Evolutionary conservation across 1,284 basidiomycete genomes (phyloP).

Genomic region (Rhodotorula sp.): DNA sequence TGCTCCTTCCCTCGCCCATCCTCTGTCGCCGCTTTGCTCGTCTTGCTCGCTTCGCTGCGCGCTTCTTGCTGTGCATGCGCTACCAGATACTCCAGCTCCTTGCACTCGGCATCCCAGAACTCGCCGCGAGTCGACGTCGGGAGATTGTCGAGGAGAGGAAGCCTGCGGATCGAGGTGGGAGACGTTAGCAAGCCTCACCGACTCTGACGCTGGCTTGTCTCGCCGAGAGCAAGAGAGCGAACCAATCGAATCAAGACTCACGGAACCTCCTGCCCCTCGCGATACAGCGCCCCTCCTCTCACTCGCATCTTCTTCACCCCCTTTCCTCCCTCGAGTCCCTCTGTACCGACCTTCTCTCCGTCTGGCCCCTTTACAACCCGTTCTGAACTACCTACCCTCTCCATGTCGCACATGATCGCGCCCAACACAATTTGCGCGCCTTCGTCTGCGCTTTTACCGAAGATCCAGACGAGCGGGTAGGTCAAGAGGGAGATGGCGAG

Average conservation of each 20-base stretch:
- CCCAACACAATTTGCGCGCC: conserved; percentile 26
- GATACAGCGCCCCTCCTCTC: conserved; percentile 24
- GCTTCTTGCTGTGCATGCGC: neutral
- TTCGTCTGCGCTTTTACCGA: conserved; percentile 26
- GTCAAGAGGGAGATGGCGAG: conserved; percentile 11
- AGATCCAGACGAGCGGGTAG: conserved; percentile 32
- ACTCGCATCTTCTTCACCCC: conserved; percentile 16
- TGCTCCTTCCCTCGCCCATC: too few relatives aligned
- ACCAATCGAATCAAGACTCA: neutral
- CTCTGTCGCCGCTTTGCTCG: too few relatives aligned
- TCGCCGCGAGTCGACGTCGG: neutral
- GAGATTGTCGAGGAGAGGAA: neutral
- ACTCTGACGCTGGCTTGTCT: conserved; percentile 74
- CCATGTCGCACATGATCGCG: conserved; percentile 16
- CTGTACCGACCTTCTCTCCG: neutral
- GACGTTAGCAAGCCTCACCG: conserved; percentile 66
- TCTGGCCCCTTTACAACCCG: neutral
- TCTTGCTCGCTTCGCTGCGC: conserved; percentile 63
- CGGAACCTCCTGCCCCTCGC: conserved; percentile 34
- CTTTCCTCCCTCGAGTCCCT: conserved; percentile 1
- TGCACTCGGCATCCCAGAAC: neutral
- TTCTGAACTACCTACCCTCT: neutral
- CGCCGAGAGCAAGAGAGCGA: neutral
- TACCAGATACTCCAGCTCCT: neutral
- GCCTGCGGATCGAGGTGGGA: too few relatives aligned